phyloP scores from a whole-genome alignment of 352 stramenopile genomes.

The Thraustochytrium striatum region DNA sequence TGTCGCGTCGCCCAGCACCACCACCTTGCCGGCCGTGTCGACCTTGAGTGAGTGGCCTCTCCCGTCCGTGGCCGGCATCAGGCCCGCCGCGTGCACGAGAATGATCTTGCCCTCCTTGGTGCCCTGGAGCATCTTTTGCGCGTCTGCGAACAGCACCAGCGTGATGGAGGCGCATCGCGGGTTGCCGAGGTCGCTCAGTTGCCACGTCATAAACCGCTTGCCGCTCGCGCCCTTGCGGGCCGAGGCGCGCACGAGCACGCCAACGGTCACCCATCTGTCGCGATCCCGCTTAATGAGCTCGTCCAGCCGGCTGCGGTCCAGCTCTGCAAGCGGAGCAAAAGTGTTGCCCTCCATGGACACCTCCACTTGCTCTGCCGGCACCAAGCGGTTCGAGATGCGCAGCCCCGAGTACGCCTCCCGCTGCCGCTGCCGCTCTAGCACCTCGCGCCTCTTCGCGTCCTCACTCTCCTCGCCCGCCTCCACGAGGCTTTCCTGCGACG shows the following conservation, averaged over 20 bases:
- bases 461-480: too few species aligned
- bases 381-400: not conserved
- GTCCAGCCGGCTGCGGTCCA: not conserved
- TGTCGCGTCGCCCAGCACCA: not conserved
- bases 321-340: constrained; percentile 1
- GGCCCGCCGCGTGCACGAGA: not conserved
- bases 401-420: constrained; percentile 12
- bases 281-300: not conserved
- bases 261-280: constrained; percentile 9
- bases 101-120: not conserved
- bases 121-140: not conserved
- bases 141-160: not conserved
- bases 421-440: too few species aligned
- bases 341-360: not conserved
- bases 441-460: too few species aligned
- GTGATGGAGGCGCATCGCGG: not conserved
- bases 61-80: not conserved
- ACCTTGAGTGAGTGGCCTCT: not conserved
- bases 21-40: not conserved
- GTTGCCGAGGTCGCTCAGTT: not conserved
- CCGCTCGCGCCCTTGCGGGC: not conserved
- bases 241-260: not conserved
- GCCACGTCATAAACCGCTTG: not conserved
- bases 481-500: too few species aligned
- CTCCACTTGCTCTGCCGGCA: constrained; percentile 6